phyloP scores from a whole-genome alignment of 257 asterid genomes.

The Nicotiana attenuata region DNA sequence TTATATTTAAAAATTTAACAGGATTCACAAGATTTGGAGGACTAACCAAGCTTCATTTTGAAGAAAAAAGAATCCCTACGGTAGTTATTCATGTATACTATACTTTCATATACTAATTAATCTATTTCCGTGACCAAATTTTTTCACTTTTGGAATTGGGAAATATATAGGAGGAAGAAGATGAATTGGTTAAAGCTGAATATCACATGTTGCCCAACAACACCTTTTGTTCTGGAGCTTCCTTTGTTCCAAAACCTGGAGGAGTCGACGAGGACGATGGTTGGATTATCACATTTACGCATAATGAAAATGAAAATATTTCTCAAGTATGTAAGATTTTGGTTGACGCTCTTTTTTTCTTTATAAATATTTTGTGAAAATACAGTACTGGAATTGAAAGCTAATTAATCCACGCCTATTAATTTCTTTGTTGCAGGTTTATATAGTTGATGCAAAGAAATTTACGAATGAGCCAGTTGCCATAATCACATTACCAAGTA shows the following conservation, averaged over 20 bases:
- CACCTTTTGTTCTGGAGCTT: conserved; percentile 22
- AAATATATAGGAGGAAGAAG: conserved; percentile 1
- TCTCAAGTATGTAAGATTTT: conserved; percentile 19
- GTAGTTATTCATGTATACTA: neutral
- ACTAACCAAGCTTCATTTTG: neutral
- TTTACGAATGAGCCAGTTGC: conserved; percentile 25
- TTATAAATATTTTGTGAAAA: neutral
- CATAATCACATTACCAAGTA: conserved; percentile 21
- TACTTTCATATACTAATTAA: neutral
- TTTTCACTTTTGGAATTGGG: neutral
- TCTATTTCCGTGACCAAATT: neutral
- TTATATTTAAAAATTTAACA: neutral
- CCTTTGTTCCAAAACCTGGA: conserved; percentile 17
- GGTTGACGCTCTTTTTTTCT: neutral
- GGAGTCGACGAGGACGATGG: conserved; percentile 28
- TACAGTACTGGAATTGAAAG: neutral
- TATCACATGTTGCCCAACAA: conserved; percentile 20
- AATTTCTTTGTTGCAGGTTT: conserved; percentile 18
- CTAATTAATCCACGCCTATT: neutral
- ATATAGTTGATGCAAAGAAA: conserved; percentile 29
- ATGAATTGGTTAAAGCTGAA: conserved; percentile 12
- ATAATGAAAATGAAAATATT: conserved; percentile 16
- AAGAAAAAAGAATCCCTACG: conserved; percentile 1
- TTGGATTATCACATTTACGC: conserved; percentile 28
- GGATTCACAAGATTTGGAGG: neutral